A percentile compares a stretch with the other conserved stretches of the same genome.
These are phyloP conservation scores for Arthrobotrys megalospora DNA, from an alignment of 2,329 filamentous ascomycete species.

Conservation along the genomic window DNA sequence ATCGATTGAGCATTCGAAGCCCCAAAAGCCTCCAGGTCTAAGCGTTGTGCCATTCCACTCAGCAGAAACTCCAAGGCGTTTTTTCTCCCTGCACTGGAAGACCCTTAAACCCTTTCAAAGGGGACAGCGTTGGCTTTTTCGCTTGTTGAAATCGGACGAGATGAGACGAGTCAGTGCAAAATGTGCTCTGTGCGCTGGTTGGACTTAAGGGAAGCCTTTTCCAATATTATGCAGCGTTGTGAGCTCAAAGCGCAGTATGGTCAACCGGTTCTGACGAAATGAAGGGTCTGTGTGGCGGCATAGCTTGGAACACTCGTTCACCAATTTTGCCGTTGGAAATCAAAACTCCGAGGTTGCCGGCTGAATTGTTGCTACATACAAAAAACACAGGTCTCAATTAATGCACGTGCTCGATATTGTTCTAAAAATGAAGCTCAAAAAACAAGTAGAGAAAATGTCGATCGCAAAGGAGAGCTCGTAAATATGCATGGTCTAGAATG, in stretches of 20 bases:
- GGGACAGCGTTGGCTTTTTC: neutral
- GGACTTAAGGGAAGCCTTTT: neutral
- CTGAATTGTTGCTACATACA: conserved; percentile 14
- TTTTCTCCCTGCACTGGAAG: neutral
- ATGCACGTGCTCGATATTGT: neutral
- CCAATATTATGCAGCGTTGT: neutral
- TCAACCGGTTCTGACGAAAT: conserved; percentile 4
- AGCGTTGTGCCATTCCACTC: conserved; percentile 16
- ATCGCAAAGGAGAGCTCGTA: neutral
- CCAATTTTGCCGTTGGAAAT: conserved; percentile 15
- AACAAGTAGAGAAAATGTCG: conserved; percentile 5
- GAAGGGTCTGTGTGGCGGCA: conserved; percentile 31
- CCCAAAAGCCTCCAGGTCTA: neutral
- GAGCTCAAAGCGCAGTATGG: conserved; percentile 8
- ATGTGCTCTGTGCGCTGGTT: neutral
- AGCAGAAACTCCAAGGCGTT: neutral
- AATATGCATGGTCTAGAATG: neutral
- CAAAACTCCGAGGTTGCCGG: conserved; percentile 28
- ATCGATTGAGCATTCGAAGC: neutral
- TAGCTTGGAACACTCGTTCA: conserved; percentile 16
- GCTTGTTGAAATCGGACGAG: conserved; percentile 18
- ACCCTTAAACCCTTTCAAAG: neutral
- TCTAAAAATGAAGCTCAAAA: neutral
- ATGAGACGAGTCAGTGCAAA: conserved; percentile 23
- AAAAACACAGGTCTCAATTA: neutral